These are phyloP conservation scores for Colletotrichum sp. DNA, from an alignment of 2,329 filamentous ascomycete genomes.

Conservation along the genomic window DNA sequence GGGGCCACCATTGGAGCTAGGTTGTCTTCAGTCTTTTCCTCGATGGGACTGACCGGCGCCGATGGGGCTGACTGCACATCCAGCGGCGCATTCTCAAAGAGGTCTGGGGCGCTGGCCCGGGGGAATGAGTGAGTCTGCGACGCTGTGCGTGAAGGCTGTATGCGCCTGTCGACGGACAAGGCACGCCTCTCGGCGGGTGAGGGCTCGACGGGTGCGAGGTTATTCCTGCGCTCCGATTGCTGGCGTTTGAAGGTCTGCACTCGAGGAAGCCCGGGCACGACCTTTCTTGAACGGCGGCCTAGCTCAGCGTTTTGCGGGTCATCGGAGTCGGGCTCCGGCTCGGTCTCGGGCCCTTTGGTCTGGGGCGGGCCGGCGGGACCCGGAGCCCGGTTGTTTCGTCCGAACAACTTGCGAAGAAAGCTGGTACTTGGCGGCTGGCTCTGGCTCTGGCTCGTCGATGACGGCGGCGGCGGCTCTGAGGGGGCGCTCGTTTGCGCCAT, in stretches of 20 bases:
- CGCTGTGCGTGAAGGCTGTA: constrained; percentile 37
- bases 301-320: constrained; percentile 37
- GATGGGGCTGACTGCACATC: constrained; percentile 30
- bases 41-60: constrained; percentile 34
- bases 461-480: constrained; percentile 8
- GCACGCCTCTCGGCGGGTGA: constrained; percentile 73
- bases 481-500: constrained; percentile 20
- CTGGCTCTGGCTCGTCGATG: not conserved
- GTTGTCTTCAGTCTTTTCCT: constrained; percentile 33
- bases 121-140: constrained; percentile 42
- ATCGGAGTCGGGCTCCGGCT: constrained; percentile 24
- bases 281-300: constrained; percentile 58
- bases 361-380: constrained; percentile 9
- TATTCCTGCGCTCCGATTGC: constrained; percentile 79
- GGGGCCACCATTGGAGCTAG: constrained; percentile 3
- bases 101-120: constrained; percentile 54
- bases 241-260: constrained; percentile 82
- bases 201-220: constrained; percentile 69
- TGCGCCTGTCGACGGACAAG: constrained; percentile 66
- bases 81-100: constrained; percentile 35
- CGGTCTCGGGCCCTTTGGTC: constrained; percentile 14
- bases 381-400: constrained; percentile 19
- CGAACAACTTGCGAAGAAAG: constrained; percentile 22
- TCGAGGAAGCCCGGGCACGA: constrained; percentile 80
- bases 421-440: constrained; percentile 1